Percentiles rank a stretch among this genome's conserved stretches.
phyloP scores from a whole-genome alignment of 2,329 filamentous ascomycete species.

The Botrytis squamosa region DNA sequence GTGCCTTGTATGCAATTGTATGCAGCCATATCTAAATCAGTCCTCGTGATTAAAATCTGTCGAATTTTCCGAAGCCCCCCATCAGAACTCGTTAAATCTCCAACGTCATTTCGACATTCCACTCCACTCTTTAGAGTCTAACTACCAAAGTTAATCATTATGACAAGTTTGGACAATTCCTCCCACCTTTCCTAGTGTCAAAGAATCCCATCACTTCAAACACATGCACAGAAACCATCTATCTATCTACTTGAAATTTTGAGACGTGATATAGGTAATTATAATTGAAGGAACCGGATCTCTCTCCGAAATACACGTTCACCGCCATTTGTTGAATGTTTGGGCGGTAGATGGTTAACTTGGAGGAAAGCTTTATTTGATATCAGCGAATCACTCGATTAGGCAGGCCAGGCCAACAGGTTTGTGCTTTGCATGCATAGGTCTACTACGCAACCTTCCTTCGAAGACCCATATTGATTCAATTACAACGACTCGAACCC shows the following conservation, averaged over 20 bases:
- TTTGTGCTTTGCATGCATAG: background rate
- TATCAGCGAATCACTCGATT: conserved; percentile 8
- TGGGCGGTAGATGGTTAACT: background rate
- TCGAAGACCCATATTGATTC: background rate
- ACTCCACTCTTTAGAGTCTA: conserved; percentile 7
- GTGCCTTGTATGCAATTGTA: background rate
- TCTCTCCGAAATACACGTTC: background rate
- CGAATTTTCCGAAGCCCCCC: background rate
- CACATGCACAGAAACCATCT: conserved; percentile 5
- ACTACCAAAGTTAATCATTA: background rate
- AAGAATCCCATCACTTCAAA: conserved; percentile 7
- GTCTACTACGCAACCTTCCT: background rate
- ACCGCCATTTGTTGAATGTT: background rate
- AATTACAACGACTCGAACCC: conserved; percentile 3
- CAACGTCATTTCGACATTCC: conserved; percentile 11
- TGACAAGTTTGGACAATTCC: background rate
- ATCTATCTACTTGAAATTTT: background rate
- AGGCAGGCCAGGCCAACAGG: background rate
- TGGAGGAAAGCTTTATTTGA: background rate
- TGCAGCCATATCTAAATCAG: conserved; percentile 15
- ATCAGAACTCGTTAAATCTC: background rate
- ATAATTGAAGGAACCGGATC: background rate
- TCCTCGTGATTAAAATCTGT: conserved; percentile 14
- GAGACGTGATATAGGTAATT: background rate
- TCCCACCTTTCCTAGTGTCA: background rate